Evolutionary conservation across 768 basidiomycete species (phyloP).

Genomic region (Lactarius sp.): DNA sequence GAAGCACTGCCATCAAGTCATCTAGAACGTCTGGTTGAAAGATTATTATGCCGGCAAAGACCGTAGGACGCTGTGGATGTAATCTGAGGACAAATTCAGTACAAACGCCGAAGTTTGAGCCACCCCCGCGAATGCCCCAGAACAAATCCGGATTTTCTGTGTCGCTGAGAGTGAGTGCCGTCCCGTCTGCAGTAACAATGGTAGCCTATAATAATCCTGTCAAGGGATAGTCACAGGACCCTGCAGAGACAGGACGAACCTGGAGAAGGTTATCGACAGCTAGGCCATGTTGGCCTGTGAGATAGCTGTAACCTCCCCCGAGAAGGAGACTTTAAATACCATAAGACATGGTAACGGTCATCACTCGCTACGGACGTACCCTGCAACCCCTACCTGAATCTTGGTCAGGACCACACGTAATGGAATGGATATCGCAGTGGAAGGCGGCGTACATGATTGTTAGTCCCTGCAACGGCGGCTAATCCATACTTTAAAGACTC

Average conservation of each 20-base stretch:
- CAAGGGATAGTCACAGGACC: conserved; percentile 19
- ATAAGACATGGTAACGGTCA: neutral
- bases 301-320: conserved; percentile 53
- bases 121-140: conserved; percentile 50
- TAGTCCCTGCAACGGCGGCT: conserved; percentile 44
- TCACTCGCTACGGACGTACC: conserved; percentile 32
- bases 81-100: conserved; percentile 46
- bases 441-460: conserved; percentile 41
- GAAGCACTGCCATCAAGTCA: conserved; percentile 27
- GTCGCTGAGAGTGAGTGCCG: conserved; percentile 32
- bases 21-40: conserved; percentile 32
- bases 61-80: conserved; percentile 45
- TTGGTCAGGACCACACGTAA: neutral
- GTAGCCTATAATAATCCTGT: conserved; percentile 34
- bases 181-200: conserved; percentile 43
- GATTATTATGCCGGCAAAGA: conserved; percentile 41
- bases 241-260: conserved; percentile 25
- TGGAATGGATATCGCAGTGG: neutral
- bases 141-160: conserved; percentile 41
- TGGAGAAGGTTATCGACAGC: conserved; percentile 44
- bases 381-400: conserved; percentile 45
- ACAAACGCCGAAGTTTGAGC: conserved; percentile 51
- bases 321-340: conserved; percentile 38
- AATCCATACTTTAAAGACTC: conserved; percentile 41
- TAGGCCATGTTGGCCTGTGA: conserved; percentile 40